Conservation (phyloP, 1,139 yeast species). For the Kurtzmaniella quercitrusa region DNA sequence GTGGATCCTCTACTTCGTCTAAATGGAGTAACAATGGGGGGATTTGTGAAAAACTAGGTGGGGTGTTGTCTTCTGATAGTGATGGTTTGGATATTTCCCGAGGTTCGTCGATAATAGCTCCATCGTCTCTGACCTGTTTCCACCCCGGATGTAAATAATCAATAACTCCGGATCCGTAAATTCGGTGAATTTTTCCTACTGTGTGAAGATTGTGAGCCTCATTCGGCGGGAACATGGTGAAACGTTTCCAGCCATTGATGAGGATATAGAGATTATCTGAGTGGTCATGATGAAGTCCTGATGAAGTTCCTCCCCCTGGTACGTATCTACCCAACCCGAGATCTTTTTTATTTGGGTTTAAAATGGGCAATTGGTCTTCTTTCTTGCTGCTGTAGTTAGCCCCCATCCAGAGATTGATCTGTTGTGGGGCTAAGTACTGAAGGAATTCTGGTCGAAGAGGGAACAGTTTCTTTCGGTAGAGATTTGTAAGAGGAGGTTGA, state of each 20-base stretch:
- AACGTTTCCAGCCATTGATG: constrained; percentile 57
- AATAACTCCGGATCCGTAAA: constrained; percentile 60
- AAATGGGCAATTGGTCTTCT: constrained; percentile 6
- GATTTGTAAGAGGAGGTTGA: constrained; percentile 58
- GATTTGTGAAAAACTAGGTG: constrained; percentile 62
- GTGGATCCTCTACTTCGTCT: constrained; percentile 41
- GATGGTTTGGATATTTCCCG: constrained; percentile 9
- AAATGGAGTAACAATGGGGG: constrained; percentile 62
- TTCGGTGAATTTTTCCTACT: constrained; percentile 49
- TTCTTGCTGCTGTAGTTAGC: constrained; percentile 14
- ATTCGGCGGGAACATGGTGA: constrained; percentile 60
- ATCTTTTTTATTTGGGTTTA: constrained; percentile 15
- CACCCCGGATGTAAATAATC: constrained; percentile 54
- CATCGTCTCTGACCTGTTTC: constrained; percentile 58
- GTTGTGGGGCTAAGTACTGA: constrained; percentile 53
- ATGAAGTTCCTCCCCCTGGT: constrained; percentile 56
- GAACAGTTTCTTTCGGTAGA: constrained; percentile 24
- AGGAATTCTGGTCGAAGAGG: constrained; percentile 43
- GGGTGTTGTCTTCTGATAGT: constrained; percentile 33
- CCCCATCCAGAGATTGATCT: constrained; percentile 74
- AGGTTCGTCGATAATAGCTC: constrained; percentile 41
- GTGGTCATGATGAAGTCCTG: constrained; percentile 80
- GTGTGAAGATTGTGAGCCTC: constrained; percentile 57
- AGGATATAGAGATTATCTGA: constrained; percentile 69
- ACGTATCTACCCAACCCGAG: constrained; percentile 48